phyloP scores from a whole-genome alignment of 139 green algal species.

The Tetraselmis chui region DNA sequence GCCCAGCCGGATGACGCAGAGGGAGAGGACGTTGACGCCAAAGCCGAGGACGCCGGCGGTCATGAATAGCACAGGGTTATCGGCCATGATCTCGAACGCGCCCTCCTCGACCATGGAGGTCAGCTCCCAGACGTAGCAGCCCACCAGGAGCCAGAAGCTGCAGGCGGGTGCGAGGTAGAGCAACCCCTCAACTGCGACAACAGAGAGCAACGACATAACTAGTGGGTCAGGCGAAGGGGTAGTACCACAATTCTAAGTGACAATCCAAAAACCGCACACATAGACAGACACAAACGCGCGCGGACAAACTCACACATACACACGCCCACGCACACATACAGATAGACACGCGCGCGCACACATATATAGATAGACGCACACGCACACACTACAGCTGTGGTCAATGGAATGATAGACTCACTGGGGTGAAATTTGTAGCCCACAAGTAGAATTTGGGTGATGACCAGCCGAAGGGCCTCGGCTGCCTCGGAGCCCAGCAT shows the following conservation, averaged over 20 bases:
- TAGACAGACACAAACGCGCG: too few relatives aligned
- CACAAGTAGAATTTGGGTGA: constrained; percentile 78
- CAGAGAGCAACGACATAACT: too few relatives aligned
- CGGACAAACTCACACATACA: too few relatives aligned
- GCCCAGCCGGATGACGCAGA: constrained; percentile 75
- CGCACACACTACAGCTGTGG: too few relatives aligned
- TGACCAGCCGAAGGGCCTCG: constrained; percentile 72
- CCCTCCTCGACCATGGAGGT: constrained; percentile 34
- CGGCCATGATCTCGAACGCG: constrained; percentile 31
- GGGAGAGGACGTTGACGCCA: constrained; percentile 72
- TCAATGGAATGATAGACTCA: constrained; percentile 47
- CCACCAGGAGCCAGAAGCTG: constrained; percentile 63
- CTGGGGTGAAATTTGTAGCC: constrained; percentile 80
- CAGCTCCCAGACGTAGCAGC: constrained; percentile 42
- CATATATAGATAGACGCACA: too few relatives aligned
- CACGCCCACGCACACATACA: too few relatives aligned
- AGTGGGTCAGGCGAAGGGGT: too few relatives aligned
- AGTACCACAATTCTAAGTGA: too few relatives aligned
- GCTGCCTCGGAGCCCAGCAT: constrained; percentile 68
- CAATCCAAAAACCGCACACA: too few relatives aligned
- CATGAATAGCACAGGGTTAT: constrained; percentile 39
- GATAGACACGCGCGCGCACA: too few relatives aligned
- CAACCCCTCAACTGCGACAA: background rate
- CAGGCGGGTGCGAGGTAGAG: constrained; percentile 65
- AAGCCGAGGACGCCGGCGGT: constrained; percentile 75